These are phyloP conservation scores for Cryptococcus sp. DNA, from an alignment of 1,284 basidiomycete species.

Conservation along the genomic window DNA sequence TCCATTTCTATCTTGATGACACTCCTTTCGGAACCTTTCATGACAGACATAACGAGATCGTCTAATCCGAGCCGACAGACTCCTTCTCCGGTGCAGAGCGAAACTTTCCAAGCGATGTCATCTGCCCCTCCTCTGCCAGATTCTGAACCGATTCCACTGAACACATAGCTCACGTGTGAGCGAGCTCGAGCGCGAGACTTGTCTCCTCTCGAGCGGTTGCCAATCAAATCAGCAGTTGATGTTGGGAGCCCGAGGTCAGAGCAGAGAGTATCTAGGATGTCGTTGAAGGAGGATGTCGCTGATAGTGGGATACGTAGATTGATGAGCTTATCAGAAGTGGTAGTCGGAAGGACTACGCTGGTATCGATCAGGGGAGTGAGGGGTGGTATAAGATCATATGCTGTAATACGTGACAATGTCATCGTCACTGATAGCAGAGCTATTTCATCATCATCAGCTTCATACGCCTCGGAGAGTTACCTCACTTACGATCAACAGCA, in stretches of 20 bases:
- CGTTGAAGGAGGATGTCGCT: conserved; percentile 1
- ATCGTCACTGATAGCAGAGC: too few species aligned
- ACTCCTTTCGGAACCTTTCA: neutral
- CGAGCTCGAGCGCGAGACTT: neutral
- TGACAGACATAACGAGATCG: neutral
- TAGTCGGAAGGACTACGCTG: conserved; percentile 12
- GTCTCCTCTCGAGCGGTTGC: neutral
- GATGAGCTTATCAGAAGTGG: conserved; percentile 12
- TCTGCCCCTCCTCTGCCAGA: neutral
- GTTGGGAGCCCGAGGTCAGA: conserved; percentile 15
- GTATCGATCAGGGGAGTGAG: conserved; percentile 7
- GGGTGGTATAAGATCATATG: neutral
- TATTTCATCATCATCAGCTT: too few species aligned
- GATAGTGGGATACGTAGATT: conserved; percentile 2
- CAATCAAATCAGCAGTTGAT: conserved; percentile 10
- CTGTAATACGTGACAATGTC: too few species aligned
- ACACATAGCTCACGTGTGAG: conserved; percentile 1
- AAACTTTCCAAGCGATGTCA: neutral
- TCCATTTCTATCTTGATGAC: conserved; percentile 10
- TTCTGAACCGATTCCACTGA: neutral
- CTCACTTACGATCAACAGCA: conserved; percentile 14
- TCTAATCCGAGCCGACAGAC: neutral
- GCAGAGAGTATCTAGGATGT: conserved; percentile 10
- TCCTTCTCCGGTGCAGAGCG: neutral
- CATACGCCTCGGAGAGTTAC: neutral